Evolutionary conservation across 192 early-diverging fungal genomes (phyloP).

Genomic region (Gamsiella multidivaricata): DNA sequence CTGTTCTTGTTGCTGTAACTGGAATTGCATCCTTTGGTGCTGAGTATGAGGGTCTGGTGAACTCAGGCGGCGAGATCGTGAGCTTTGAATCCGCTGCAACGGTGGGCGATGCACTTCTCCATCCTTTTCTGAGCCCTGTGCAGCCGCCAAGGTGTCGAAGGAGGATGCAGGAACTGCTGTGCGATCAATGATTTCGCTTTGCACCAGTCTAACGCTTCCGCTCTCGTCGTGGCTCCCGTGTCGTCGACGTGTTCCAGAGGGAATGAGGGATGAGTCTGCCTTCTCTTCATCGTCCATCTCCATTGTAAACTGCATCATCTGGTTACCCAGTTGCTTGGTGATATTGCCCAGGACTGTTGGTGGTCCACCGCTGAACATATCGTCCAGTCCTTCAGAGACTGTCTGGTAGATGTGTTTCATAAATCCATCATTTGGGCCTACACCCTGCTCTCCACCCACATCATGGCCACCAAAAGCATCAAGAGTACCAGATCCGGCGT

Average conservation of each 20-base stretch:
- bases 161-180: neutral
- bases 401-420: slow-evolving; percentile 78
- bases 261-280: neutral
- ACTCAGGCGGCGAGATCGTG: slow-evolving; percentile 30
- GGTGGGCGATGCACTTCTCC: neutral
- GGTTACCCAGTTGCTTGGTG: slow-evolving; percentile 73
- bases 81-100: slow-evolving; percentile 12
- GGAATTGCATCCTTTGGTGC: slow-evolving; percentile 24
- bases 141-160: neutral
- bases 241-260: neutral
- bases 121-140: neutral
- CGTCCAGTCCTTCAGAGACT: slow-evolving; percentile 78
- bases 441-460: slow-evolving; percentile 2
- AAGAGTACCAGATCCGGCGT: neutral
- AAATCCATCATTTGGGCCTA: slow-evolving; percentile 56
- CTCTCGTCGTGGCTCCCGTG: slow-evolving; percentile 21
- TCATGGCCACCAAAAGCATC: neutral
- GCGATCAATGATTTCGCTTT: slow-evolving; percentile 6
- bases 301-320: slow-evolving; percentile 64
- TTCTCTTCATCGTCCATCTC: slow-evolving; percentile 20
- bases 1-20: slow-evolving; percentile 24
- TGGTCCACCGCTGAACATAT: slow-evolving; percentile 67
- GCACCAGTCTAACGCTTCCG: slow-evolving; percentile 15
- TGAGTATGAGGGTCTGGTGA: slow-evolving; percentile 47
- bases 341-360: slow-evolving; percentile 78